Percentiles rank a stretch among this genome's conserved stretches.
These are phyloP conservation scores for Pisolithus marmoratus DNA, from an alignment of 768 basidiomycete species.

Conservation along the genomic window DNA sequence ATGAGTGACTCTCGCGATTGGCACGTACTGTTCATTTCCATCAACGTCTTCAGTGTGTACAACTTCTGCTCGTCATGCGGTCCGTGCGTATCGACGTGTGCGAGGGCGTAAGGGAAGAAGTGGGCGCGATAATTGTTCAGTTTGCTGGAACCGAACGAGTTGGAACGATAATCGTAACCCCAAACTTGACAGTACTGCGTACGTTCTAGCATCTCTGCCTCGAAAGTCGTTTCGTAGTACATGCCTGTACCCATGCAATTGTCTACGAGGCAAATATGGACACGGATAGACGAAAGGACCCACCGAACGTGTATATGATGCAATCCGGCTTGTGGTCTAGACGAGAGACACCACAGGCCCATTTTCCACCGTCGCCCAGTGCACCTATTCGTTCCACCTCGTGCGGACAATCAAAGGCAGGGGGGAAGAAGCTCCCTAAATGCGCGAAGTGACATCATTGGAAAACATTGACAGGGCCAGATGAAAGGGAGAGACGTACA, in stretches of 20 bases:
- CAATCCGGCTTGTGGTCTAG: constrained; percentile 50
- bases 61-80: constrained; percentile 28
- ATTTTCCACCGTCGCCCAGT: constrained; percentile 66
- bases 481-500: constrained; percentile 33
- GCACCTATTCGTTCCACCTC: constrained; percentile 38
- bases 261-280: not conserved
- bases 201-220: constrained; percentile 47
- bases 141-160: constrained; percentile 30
- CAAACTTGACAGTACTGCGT: constrained; percentile 49
- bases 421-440: constrained; percentile 42
- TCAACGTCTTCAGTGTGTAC: constrained; percentile 42
- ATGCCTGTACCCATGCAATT: constrained; percentile 30
- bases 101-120: constrained; percentile 39
- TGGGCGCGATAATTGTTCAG: constrained; percentile 33
- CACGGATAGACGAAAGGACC: not conserved
- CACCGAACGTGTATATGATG: constrained; percentile 59
- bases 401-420: constrained; percentile 41
- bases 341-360: constrained; percentile 59
- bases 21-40: constrained; percentile 37
- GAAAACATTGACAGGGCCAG: not conserved
- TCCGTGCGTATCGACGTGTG: constrained; percentile 31
- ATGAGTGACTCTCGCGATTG: not conserved
- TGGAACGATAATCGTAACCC: constrained; percentile 49
- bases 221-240: constrained; percentile 61
- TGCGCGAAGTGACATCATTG: constrained; percentile 1